Base-by-base conservation (phyloP, 2,329 filamentous ascomycete species). In the Botrytis medusae region DNA sequence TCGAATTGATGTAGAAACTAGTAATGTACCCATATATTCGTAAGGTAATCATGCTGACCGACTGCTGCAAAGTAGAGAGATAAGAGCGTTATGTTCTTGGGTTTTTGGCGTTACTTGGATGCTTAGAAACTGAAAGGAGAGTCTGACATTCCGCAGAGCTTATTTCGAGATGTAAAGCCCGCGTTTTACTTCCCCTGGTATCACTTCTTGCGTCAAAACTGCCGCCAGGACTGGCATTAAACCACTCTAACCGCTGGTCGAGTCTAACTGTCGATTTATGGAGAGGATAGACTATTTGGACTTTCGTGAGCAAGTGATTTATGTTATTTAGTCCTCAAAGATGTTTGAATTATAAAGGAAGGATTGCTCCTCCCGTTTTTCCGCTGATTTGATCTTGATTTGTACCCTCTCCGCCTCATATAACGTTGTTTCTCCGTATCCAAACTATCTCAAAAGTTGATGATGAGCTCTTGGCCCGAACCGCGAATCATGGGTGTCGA, bases 61-160 rank as follows among this genome's bases (percentile, higher is more conserved):
- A 2, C 14, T 57, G n/a, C 14, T 29, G n/a, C 14, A 57, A 32
- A 18, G 5, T 57, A 18, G 51, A 32, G 25, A 1, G 32, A 18
- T 7, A 4, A 29, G 7, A 32, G 51, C 1, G 6, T 16, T 8
- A n/a, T n/a, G n/a, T n/a, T 29, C 2, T 57, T 9, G 6, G 16
- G n/a, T 3, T 7, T 8, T 29, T 4, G 2, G 2, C 51, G n/a
- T 54, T n/a, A 16, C 48, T 54, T 54, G 12, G 6, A n/a, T 54
- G 4, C 0, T 10, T n/a, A 1, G 12, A 14, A 16, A 3, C 25
- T 16, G n/a, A 54, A 2, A n/a, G 48, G 2, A 3, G 25, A 54
- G 48, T 54, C 2, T 5, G 0, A 1, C 48, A 0, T 5, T 16
- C 5, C 12, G 5, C 2, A 0, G 12, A 16, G 2, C 12, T 54